A percentile compares a stretch with the other conserved stretches of the same genome.
phyloP scores from a whole-genome alignment of 2,329 filamentous ascomycete species.

The Kalmusia sp. region DNA sequence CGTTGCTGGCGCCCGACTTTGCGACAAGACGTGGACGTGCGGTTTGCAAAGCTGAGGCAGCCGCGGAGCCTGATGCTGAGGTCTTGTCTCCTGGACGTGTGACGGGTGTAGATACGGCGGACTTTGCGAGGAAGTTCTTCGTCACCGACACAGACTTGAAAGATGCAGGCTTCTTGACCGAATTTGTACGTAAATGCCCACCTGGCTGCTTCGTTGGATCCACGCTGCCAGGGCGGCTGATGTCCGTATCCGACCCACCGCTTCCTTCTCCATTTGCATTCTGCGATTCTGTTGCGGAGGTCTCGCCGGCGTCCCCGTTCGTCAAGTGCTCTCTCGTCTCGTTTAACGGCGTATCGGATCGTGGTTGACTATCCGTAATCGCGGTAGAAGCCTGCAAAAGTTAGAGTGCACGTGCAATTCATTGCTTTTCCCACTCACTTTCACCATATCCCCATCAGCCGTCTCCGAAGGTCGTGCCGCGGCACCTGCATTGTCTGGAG shows the following conservation, averaged over 20 bases:
- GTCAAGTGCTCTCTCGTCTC: constrained; percentile 35
- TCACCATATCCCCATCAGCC: constrained; percentile 19
- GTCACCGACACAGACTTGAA: constrained; percentile 90
- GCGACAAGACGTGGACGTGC: constrained; percentile 77
- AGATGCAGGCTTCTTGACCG: constrained; percentile 74
- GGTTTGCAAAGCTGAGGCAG: constrained; percentile 58
- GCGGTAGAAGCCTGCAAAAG: constrained; percentile 17
- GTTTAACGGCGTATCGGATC: constrained; percentile 14
- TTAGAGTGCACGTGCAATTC: constrained; percentile 21
- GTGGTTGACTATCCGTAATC: constrained; percentile 19
- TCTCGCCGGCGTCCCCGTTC: constrained; percentile 46
- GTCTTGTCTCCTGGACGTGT: constrained; percentile 64
- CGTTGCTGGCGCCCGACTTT: constrained; percentile 70
- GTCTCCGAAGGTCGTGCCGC: constrained; percentile 25
- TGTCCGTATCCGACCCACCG: constrained; percentile 79
- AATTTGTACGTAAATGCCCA: constrained; percentile 63
- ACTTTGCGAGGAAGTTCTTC: constrained; percentile 83
- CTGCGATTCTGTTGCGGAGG: constrained; percentile 39
- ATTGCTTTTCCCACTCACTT: constrained; percentile 28
- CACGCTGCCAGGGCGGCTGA: constrained; percentile 63
- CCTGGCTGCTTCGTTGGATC: constrained; percentile 64
- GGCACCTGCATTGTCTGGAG: constrained; percentile 24
- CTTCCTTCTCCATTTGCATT: constrained; percentile 69
- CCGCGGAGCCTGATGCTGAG: constrained; percentile 47
- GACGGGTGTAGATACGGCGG: constrained; percentile 59